phyloP scores from a whole-genome alignment of 495 filamentous ascomycete genomes.

The Darksidea phi region DNA sequence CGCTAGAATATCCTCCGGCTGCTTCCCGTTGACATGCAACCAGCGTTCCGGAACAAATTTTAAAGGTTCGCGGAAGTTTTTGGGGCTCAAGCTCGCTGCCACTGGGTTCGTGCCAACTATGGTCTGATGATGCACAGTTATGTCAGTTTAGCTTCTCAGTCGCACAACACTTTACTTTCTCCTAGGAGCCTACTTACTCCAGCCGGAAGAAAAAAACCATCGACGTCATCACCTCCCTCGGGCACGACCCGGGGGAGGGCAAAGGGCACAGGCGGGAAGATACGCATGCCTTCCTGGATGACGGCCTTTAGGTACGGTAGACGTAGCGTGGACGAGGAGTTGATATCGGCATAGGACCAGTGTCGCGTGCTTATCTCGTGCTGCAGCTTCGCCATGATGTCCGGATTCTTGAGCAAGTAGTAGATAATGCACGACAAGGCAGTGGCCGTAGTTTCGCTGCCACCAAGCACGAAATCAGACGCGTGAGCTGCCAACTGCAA shows the following conservation, averaged over 20 bases:
- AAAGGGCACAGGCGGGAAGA: conserved; percentile 57
- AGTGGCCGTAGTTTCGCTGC: conserved; percentile 62
- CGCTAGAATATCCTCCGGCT: too few relatives aligned
- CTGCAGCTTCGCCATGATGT: conserved; percentile 46
- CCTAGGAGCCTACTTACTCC: conserved; percentile 29
- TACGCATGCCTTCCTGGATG: conserved; percentile 57
- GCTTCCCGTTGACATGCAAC: too few relatives aligned
- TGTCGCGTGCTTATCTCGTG: conserved; percentile 56
- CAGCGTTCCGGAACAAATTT: too few relatives aligned
- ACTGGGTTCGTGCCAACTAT: too few relatives aligned
- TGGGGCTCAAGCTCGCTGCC: too few relatives aligned
- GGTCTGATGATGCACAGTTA: too few relatives aligned
- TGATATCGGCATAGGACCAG: conserved; percentile 53
- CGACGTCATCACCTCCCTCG: conserved; percentile 49
- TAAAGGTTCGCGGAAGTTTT: too few relatives aligned
- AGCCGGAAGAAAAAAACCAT: conserved; percentile 47
- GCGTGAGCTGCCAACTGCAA: conserved; percentile 23
- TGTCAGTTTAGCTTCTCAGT: too few relatives aligned
- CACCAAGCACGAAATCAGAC: conserved; percentile 23
- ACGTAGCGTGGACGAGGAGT: conserved; percentile 45
- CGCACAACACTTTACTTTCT: too few relatives aligned
- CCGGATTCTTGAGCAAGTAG: conserved; percentile 51
- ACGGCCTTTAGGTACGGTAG: conserved; percentile 58
- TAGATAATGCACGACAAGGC: conserved; percentile 54
- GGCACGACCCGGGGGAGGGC: conserved; percentile 51